A percentile compares a stretch with the other conserved stretches of the same genome.
Evolutionary conservation across 2,329 filamentous ascomycete species (phyloP).

Genomic region (Fusarium annulatum): DNA sequence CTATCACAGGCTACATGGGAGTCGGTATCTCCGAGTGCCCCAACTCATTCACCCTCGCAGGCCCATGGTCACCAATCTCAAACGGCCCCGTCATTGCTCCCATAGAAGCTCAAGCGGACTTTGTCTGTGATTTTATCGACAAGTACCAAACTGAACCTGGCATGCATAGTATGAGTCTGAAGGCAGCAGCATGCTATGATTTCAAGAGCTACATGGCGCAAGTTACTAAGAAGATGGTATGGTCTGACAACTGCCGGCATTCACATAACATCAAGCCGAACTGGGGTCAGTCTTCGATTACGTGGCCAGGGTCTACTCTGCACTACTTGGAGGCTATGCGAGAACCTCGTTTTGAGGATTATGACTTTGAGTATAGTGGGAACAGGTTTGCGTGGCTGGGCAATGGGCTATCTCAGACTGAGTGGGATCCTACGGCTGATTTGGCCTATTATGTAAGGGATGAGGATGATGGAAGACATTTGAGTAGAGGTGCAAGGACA

Average conservation of each 20-base stretch:
- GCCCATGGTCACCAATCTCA: slow-evolving; percentile 16
- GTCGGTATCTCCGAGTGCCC: slow-evolving; percentile 18
- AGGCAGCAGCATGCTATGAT: slow-evolving; percentile 13
- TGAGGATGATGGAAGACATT: slow-evolving; percentile 18
- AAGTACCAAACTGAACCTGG: slow-evolving; percentile 26
- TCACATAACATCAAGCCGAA: slow-evolving; percentile 24
- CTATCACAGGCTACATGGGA: slow-evolving; percentile 21
- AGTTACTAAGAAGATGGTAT: slow-evolving; percentile 26
- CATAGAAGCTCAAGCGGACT: slow-evolving; percentile 21
- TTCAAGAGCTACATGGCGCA: slow-evolving; percentile 25
- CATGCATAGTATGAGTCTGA: slow-evolving; percentile 13
- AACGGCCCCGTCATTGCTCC: slow-evolving; percentile 22
- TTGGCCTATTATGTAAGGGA: slow-evolving; percentile 28
- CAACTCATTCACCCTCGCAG: slow-evolving; percentile 18
- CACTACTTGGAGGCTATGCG: slow-evolving; percentile 26
- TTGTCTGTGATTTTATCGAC: slow-evolving; percentile 26
- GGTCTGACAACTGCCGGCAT: slow-evolving; percentile 25
- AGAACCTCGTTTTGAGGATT: slow-evolving; percentile 20
- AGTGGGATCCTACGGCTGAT: slow-evolving; percentile 30
- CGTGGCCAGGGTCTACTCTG: slow-evolving; percentile 22
- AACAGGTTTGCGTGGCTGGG: slow-evolving; percentile 19
- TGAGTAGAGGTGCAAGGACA: slow-evolving; percentile 1
- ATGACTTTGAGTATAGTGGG: slow-evolving; percentile 13
- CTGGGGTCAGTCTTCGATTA: slow-evolving; percentile 30
- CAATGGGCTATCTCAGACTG: slow-evolving; percentile 16